These are phyloP conservation scores for Tubosaeta sp. DNA, from an alignment of 768 basidiomycete genomes.

Conservation along the genomic window DNA sequence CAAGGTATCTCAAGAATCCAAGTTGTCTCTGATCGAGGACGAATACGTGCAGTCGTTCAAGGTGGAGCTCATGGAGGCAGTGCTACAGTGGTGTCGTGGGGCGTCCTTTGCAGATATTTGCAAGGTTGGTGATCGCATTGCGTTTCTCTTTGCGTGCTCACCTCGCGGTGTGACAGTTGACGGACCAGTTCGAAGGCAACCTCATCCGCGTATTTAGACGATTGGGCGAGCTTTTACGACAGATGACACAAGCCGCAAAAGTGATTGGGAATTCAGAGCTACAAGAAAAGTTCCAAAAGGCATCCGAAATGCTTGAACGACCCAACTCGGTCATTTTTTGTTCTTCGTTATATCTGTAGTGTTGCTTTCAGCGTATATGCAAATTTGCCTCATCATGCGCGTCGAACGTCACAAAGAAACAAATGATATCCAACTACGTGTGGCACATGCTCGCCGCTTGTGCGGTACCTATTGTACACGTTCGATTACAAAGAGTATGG, in stretches of 20 bases:
- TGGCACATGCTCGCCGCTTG: neutral
- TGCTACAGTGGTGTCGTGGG: conserved; percentile 97
- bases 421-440: neutral
- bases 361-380: neutral
- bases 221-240: conserved; percentile 88
- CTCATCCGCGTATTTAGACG: conserved; percentile 95
- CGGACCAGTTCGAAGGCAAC: conserved; percentile 95
- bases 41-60: conserved; percentile 97
- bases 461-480: conserved; percentile 2
- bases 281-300: conserved; percentile 89
- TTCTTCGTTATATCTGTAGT: conserved; percentile 74
- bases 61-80: conserved; percentile 97
- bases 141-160: neutral
- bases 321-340: conserved; percentile 94
- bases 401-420: neutral
- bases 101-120: conserved; percentile 94
- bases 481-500: no score
- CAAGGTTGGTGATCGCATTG: conserved; percentile 54
- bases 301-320: conserved; percentile 88
- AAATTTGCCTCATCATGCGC: neutral
- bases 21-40: conserved; percentile 83
- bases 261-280: conserved; percentile 95
- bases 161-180: conserved; percentile 51
- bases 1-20: conserved; percentile 93
- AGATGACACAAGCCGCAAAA: conserved; percentile 94